A percentile compares a stretch with the other conserved stretches of the same genome.
These are phyloP conservation scores for Lentinula detonsa DNA, from an alignment of 768 basidiomycete species.

Conservation along the genomic window DNA sequence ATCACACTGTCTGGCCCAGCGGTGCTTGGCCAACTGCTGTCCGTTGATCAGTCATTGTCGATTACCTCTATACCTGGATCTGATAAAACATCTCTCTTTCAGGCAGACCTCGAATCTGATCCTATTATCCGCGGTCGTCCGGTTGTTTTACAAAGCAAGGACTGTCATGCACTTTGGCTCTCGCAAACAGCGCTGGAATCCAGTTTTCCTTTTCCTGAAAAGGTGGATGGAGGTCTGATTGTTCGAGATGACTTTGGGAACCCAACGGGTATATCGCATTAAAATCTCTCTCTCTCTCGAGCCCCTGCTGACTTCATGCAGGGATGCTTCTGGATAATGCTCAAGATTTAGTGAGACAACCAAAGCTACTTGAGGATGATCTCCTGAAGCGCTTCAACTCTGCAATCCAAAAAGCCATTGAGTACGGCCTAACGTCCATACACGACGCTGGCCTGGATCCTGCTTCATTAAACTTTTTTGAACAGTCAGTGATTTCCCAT, in stretches of 20 bases:
- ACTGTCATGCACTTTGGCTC: conserved; percentile 88
- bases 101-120: conserved; percentile 73
- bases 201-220: conserved; percentile 58
- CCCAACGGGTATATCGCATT: conserved; percentile 53
- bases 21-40: conserved; percentile 66
- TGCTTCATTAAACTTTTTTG: conserved; percentile 68
- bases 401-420: conserved; percentile 62
- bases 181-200: conserved; percentile 53
- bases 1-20: conserved; percentile 72
- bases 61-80: not conserved
- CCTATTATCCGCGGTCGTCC: conserved; percentile 61
- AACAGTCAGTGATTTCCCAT: conserved; percentile 35
- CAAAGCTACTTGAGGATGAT: conserved; percentile 57
- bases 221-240: conserved; percentile 78
- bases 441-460: conserved; percentile 81
- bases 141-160: conserved; percentile 77
- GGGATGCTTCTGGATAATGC: conserved; percentile 86
- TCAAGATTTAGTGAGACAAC: conserved; percentile 63
- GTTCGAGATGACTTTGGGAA: conserved; percentile 57
- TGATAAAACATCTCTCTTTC: not conserved
- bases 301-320: conserved; percentile 2
- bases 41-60: conserved; percentile 15
- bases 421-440: conserved; percentile 72
- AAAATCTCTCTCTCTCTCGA: not conserved
- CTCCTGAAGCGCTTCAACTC: conserved; percentile 54